A percentile compares a stretch with the other conserved stretches of the same genome.
Conservation (phyloP, 306 rosid genomes). For the Acacia melanoxylon region DNA sequence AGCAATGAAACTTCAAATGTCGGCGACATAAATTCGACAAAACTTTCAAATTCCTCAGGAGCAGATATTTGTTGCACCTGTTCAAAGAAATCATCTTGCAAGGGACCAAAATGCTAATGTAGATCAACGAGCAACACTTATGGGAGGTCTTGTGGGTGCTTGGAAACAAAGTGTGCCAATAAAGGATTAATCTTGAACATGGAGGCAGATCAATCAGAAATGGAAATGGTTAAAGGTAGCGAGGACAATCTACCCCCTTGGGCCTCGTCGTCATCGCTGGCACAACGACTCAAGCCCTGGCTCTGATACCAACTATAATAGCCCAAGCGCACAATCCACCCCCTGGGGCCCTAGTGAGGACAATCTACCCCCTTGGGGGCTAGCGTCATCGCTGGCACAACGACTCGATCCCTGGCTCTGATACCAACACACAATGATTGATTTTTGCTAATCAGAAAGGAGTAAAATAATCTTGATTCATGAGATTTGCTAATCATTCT, state of each 20-base stretch:
- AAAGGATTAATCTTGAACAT: conserved; percentile 37
- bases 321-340: no score
- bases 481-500: no score
- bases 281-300: no score
- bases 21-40: conserved; percentile 39
- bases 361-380: no score
- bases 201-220: conserved; percentile 12
- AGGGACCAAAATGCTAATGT: conserved; percentile 75
- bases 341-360: no score
- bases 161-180: conserved; percentile 66
- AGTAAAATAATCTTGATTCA: no score
- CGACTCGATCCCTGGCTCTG: no score
- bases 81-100: conserved; percentile 71
- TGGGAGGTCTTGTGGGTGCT: conserved; percentile 76
- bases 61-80: conserved; percentile 72
- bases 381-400: no score
- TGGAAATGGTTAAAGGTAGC: conserved; percentile 31
- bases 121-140: conserved; percentile 53
- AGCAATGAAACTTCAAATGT: conserved; percentile 29
- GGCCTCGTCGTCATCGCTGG: no score
- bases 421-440: no score
- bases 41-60: conserved; percentile 19
- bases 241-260: background rate
- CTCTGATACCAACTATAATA: no score
- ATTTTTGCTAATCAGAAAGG: no score